These are phyloP conservation scores for Auriscalpium vulgare DNA, from an alignment of 768 basidiomycete genomes.

Conservation along the genomic window DNA sequence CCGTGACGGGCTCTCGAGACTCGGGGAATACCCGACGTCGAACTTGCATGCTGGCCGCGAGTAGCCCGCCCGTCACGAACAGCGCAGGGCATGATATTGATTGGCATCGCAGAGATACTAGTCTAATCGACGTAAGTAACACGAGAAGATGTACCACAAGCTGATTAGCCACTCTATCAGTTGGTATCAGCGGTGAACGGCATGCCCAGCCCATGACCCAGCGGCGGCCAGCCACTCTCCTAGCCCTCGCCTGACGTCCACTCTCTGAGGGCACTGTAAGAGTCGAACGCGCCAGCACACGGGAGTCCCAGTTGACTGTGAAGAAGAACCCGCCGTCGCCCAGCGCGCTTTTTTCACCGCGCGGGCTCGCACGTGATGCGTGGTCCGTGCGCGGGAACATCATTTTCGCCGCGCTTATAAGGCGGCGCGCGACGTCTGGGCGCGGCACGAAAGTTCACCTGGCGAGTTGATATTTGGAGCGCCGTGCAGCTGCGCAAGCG, in stretches of 20 bases:
- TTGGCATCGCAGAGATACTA: too few relatives aligned
- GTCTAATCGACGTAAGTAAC: too few relatives aligned
- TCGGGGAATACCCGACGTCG: too few relatives aligned
- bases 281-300: conserved; percentile 13
- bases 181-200: conserved; percentile 40
- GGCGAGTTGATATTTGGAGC: conserved; percentile 65
- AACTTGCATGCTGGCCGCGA: too few relatives aligned
- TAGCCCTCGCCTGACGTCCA: conserved; percentile 13
- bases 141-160: conserved; percentile 47
- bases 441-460: conserved; percentile 65
- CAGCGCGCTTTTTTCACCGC: too few relatives aligned
- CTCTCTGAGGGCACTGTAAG: neutral
- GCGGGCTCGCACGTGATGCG: too few relatives aligned
- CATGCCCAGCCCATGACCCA: conserved; percentile 61
- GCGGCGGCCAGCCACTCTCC: conserved; percentile 4
- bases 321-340: conserved; percentile 18
- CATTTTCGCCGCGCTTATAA: neutral
- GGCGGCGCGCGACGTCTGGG: neutral
- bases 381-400: conserved; percentile 46
- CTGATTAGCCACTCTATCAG: conserved; percentile 64
- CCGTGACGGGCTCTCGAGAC: too few relatives aligned
- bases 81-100: too few relatives aligned
- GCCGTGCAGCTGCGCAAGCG: conserved; percentile 21
- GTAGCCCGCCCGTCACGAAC: too few relatives aligned
- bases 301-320: conserved; percentile 33